A percentile compares a stretch with the other conserved stretches of the same genome.
Conservation (phyloP, 176 grass and related monocot species). For the Dactylis glomerata region DNA sequence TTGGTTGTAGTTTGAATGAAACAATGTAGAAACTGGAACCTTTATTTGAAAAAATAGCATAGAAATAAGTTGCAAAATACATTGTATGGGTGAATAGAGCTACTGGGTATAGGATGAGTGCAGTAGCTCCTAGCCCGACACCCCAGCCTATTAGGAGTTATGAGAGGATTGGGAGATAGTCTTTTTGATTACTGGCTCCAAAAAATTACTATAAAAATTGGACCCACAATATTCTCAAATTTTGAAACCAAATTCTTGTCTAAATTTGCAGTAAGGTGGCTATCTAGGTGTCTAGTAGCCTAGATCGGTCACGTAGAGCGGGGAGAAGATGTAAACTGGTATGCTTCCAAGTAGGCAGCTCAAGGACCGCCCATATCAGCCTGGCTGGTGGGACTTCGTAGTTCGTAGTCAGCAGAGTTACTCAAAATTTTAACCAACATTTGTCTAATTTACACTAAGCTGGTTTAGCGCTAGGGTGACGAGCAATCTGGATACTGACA, state of each 20-base stretch:
- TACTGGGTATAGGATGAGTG: neutral
- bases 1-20: neutral
- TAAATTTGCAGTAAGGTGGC: neutral
- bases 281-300: too few species aligned
- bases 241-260: neutral
- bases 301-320: too few species aligned
- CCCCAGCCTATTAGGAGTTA: neutral
- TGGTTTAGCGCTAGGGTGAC: neutral
- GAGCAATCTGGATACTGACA: neutral
- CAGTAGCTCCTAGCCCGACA: neutral
- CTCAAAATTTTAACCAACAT: too few species aligned
- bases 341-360: too few species aligned
- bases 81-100: neutral
- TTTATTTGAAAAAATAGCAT: neutral
- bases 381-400: too few species aligned
- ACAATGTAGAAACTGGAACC: neutral
- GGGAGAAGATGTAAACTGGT: too few species aligned
- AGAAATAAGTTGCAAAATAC: neutral
- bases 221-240: neutral
- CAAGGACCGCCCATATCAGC: too few species aligned
- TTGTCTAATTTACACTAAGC: neutral
- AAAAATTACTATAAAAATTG: neutral
- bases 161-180: neutral
- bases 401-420: too few species aligned
- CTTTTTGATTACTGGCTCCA: neutral